Evolutionary conservation across 192 early-diverging fungal species (phyloP), one percentile per base, ranked within the genome.

Genomic region (Dimargaris cristalligena): DNA sequence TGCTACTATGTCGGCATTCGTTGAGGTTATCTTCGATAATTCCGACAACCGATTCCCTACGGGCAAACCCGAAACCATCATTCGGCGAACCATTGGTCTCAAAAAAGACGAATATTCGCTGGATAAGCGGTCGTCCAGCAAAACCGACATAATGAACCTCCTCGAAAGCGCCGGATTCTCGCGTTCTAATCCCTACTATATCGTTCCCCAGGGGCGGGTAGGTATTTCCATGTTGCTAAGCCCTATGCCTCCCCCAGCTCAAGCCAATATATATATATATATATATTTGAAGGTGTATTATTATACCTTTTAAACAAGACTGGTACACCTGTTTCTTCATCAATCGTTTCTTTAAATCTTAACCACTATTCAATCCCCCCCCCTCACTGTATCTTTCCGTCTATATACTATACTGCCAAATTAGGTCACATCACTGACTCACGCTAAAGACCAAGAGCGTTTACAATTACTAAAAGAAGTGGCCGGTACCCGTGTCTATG

Each of bases 101-200:
- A 94, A 94, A 62, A 94, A 97, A 67, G 95, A 99, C 62, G 95
- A 99, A 75, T 99, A 97, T 65, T 89, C 91, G n/a, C 65, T 99
- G 32, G 95, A 99, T 63, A 79, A 82, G 54, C 97, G 95, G 69
- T 86, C 78, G 67, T 84, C 87, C 48, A 97, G 87, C 44, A 92
- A 92, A 71, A 63, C 78, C 32, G 95, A 96, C 62, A 90, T 99
- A 2, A 80, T 87, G 79, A 95, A 86, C 62, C 73, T 99, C 61
- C 69, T 99, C 26, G 95, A 99, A 70, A 87, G 82, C 65, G 92
- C 92, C 26, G 95, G 95, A 3, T 95, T 99, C 61, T 95, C 93
- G 16, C 72, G 87, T 47, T 88, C 95, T 25, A 99, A 99, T 66
- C 95, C 95, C 14, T 99, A 95, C 71, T 97, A 95, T 60, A 94